These are phyloP conservation scores for Primulina huaijiensis DNA, from an alignment of 257 asterid species.

Conservation along the genomic window DNA sequence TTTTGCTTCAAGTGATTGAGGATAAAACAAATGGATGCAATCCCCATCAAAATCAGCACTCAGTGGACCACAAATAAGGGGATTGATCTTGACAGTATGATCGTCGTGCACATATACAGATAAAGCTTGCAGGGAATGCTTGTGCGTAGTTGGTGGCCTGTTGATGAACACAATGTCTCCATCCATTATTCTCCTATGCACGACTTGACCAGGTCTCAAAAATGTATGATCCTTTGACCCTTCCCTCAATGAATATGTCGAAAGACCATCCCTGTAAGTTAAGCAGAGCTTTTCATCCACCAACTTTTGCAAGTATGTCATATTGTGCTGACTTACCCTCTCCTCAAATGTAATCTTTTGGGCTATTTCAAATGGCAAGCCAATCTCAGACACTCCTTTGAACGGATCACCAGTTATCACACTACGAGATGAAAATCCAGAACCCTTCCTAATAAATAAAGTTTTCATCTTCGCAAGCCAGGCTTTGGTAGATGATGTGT, in stretches of 20 bases:
- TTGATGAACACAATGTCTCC: slow-evolving; percentile 91
- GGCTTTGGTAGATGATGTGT: slow-evolving; percentile 76
- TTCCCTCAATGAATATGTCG: slow-evolving; percentile 78
- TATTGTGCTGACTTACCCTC: slow-evolving; percentile 77
- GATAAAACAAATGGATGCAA: slow-evolving; percentile 86
- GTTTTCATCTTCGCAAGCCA: slow-evolving; percentile 99
- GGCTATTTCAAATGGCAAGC: slow-evolving; percentile 86
- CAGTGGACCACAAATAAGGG: slow-evolving; percentile 88
- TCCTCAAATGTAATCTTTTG: slow-evolving; percentile 90
- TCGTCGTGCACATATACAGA: slow-evolving; percentile 80
- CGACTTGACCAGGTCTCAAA: slow-evolving; percentile 87
- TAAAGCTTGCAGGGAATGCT: slow-evolving; percentile 90
- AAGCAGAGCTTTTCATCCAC: slow-evolving; percentile 85
- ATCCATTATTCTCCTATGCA: slow-evolving; percentile 88
- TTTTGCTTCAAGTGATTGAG: slow-evolving; percentile 92
- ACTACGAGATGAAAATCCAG: slow-evolving; percentile 95
- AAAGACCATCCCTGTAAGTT: slow-evolving; percentile 71
- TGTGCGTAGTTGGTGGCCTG: slow-evolving; percentile 97
- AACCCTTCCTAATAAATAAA: slow-evolving; percentile 87
- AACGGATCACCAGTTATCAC: slow-evolving; percentile 95
- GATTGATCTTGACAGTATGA: slow-evolving; percentile 92
- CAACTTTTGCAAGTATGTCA: slow-evolving; percentile 67
- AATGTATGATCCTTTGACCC: slow-evolving; percentile 95
- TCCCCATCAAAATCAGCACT: slow-evolving; percentile 99
- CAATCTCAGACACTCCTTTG: slow-evolving; percentile 88